Conservation (phyloP, 306 rosid species). For the Rubus parviflorus region DNA sequence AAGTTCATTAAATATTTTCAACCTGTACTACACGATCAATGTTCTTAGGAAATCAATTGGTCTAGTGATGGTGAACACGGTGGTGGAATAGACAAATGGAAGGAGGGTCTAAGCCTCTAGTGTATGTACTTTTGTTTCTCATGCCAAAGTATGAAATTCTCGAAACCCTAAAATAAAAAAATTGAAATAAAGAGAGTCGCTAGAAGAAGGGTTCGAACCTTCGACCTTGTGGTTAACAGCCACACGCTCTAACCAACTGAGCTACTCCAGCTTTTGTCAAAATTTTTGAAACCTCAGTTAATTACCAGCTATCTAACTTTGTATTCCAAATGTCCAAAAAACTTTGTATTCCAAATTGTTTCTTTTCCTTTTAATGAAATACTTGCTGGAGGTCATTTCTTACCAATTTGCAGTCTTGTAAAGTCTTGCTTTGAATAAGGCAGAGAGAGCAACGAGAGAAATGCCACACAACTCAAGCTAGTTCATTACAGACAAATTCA, state of each 20-base stretch:
- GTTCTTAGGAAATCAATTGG: background rate
- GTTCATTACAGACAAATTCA: no score
- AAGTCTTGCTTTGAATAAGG: no score
- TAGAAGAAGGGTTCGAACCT: constrained; percentile 33
- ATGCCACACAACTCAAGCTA: no score
- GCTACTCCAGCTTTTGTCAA: background rate
- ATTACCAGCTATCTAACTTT: no score
- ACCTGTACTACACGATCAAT: background rate
- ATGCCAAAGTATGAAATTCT: background rate
- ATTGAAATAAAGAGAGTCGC: background rate
- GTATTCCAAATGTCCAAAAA: no score
- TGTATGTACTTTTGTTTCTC: background rate
- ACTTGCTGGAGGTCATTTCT: no score
- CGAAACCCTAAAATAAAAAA: no score
- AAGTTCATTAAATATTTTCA: background rate
- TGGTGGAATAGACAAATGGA: background rate
- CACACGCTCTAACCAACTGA: constrained; percentile 37
- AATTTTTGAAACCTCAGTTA: background rate
- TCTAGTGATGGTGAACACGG: background rate
- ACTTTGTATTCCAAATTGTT: no score
- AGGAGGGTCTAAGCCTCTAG: background rate
- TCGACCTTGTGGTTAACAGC: constrained; percentile 35
- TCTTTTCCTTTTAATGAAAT: no score
- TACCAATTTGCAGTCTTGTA: no score
- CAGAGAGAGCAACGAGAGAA: no score